These are phyloP conservation scores for Ascodesmis nigricans DNA, from an alignment of 495 filamentous ascomycete species.

Conservation along the genomic window DNA sequence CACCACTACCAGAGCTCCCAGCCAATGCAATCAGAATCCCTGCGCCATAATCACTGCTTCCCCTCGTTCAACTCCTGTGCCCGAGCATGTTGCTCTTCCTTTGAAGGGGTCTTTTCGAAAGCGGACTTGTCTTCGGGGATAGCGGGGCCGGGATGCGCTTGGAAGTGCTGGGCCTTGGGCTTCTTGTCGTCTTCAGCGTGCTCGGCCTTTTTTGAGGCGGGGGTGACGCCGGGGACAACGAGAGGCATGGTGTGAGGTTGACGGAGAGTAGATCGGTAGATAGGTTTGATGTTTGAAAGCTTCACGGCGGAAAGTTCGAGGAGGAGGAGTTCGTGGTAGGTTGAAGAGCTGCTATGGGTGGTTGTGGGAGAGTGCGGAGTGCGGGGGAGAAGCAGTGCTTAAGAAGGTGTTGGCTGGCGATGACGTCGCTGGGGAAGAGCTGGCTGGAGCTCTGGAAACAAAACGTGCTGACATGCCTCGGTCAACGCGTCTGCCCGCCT, in stretches of 20 bases:
- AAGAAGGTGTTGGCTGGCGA: no score
- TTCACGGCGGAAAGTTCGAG: no score
- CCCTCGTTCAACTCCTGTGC: constrained; percentile 19
- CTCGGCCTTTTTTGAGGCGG: constrained; percentile 8
- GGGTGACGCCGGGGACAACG: constrained; percentile 15
- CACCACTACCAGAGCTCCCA: constrained; percentile 2
- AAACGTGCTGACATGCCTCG: no score
- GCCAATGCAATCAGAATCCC: neutral
- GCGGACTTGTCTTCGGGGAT: constrained; percentile 15
- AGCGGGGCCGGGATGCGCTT: constrained; percentile 16
- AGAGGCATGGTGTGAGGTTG: constrained; percentile 13
- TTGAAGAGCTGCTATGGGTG: no score
- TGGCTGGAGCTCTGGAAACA: no score
- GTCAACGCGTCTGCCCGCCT: no score
- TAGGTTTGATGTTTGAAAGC: no score
- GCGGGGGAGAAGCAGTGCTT: no score
- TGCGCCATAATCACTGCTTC: neutral
- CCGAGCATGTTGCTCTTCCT: constrained; percentile 13
- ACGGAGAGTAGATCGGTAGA: neutral
- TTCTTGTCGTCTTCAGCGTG: constrained; percentile 7
- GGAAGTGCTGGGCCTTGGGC: constrained; percentile 8
- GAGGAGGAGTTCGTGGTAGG: no score
- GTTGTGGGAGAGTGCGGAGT: no score
- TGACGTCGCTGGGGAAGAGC: no score
- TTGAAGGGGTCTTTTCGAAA: constrained; percentile 5